Base-by-base conservation (phyloP, 306 rosid species). In the Citrullus colocynthis region DNA sequence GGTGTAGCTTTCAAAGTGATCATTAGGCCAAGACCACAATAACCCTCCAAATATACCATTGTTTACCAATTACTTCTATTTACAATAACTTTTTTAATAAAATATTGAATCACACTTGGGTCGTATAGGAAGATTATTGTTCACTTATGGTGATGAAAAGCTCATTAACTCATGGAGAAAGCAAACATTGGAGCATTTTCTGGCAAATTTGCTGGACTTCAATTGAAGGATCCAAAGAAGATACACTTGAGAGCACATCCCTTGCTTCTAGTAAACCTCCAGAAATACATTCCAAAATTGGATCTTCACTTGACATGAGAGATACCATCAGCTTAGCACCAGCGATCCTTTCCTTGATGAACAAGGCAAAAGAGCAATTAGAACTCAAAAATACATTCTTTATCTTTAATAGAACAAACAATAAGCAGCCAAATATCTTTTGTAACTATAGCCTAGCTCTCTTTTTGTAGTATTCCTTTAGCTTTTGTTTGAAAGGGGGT, bases 311-410 rank as follows among this genome's bases (percentile, higher is more conserved):
- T 45, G 85, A 96, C 97, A 94, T 87, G 4, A 94, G 97, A 37
- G 96, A 88, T 49, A 94, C 96, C 88, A 94, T 83, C 75, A 94
- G 83, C 91, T 87, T 91, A 37, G 96, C 96, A 20, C 96, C 90
- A 42, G 88, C 98, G 87, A 92, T 78, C 83, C 87, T 92, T 84
- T 92, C 98, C 96, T 24, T 57, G 87, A 73, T 80, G 15, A 79
- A 82, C 74, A 79, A 61, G 79, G 24, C n/a, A 82, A 55, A 34
- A 16, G 28, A 61, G 42, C 39, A 70, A 37, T 28, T 36, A 52
- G 10, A 52, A 52, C 20, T 48, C 20, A 63, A 56, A 7, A 12
- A 75, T 37, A 48, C 49, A 3, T 16, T 49, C 1, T 7, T 32
- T 42, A 71, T 32, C 20, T 14, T 12, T 7, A 6, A 37, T 56